Conservation (phyloP, 305 asterid genomes). For the Fraxinus xanthoxyloides region DNA sequence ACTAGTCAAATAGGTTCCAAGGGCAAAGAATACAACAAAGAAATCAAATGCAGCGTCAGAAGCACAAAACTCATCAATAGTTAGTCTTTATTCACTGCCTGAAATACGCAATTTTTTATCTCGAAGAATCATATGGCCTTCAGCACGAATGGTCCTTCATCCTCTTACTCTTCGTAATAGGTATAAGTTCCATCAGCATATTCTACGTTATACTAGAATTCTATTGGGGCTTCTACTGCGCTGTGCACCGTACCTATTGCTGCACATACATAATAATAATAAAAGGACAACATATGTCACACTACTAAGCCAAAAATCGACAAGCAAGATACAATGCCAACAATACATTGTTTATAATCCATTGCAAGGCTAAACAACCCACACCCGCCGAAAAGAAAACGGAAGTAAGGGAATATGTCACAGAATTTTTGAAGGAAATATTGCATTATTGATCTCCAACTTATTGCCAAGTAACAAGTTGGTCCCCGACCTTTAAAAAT, state of each 20-base stretch:
- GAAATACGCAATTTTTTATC: not conserved
- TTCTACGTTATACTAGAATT: conserved; percentile 20
- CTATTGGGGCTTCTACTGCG: conserved; percentile 60
- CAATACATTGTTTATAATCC: not conserved
- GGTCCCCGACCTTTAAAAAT: not conserved
- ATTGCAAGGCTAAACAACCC: not conserved
- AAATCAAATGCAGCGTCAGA: not conserved
- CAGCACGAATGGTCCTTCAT: not conserved
- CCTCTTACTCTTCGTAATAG: not conserved
- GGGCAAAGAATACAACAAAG: not conserved
- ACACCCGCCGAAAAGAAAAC: not conserved
- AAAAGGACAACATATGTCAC: not conserved
- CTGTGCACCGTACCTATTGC: conserved; percentile 37
- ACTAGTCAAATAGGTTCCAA: not conserved
- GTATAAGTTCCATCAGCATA: not conserved
- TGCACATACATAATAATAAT: not conserved
- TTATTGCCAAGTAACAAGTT: not conserved
- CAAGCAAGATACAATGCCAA: not conserved
- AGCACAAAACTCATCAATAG: not conserved
- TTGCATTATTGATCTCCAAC: not conserved
- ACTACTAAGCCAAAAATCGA: not conserved
- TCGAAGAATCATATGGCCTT: not conserved
- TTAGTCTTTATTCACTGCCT: not conserved
- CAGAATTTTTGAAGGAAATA: not conserved
- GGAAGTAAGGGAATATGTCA: not conserved